phyloP scores from a whole-genome alignment of 805 yeast species.

The Yamadazyma philogaea region DNA sequence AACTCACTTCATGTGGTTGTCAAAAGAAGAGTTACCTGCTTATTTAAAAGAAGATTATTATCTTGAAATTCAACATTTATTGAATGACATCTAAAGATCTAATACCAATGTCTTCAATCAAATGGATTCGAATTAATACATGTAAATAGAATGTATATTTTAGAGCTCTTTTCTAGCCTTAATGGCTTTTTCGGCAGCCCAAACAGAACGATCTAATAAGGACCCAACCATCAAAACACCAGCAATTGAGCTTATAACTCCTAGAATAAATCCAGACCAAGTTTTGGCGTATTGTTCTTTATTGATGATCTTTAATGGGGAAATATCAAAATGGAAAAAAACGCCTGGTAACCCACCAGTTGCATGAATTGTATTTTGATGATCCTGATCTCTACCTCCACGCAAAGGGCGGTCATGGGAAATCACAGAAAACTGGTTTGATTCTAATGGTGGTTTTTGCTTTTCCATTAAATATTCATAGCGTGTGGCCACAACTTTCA shows the following conservation, averaged over 20 bases:
- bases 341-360: slow-evolving; percentile 91
- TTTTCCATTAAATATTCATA: slow-evolving; percentile 61
- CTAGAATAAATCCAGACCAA: slow-evolving; percentile 78
- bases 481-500: slow-evolving; percentile 88
- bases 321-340: slow-evolving; percentile 83
- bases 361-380: slow-evolving; percentile 77
- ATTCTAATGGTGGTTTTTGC: slow-evolving; percentile 48
- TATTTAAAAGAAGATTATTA: slow-evolving; percentile 55
- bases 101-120: slow-evolving; percentile 13
- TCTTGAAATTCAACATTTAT: slow-evolving; percentile 49
- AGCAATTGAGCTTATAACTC: slow-evolving; percentile 85
- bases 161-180: slow-evolving; percentile 59
- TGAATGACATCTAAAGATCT: slow-evolving; percentile 33
- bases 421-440: slow-evolving; percentile 89
- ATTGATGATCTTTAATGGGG: slow-evolving; percentile 89
- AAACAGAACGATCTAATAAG: slow-evolving; percentile 79
- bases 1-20: slow-evolving; percentile 73
- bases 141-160: slow-evolving; percentile 6
- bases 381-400: slow-evolving; percentile 91
- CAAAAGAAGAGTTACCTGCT: slow-evolving; percentile 69
- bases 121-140: slow-evolving; percentile 12
- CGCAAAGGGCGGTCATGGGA: slow-evolving; percentile 77
- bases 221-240: slow-evolving; percentile 94
- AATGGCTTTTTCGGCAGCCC: slow-evolving; percentile 81
- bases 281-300: slow-evolving; percentile 69